phyloP scores from a whole-genome alignment of 768 basidiomycete species.

The Amanita muscaria region DNA sequence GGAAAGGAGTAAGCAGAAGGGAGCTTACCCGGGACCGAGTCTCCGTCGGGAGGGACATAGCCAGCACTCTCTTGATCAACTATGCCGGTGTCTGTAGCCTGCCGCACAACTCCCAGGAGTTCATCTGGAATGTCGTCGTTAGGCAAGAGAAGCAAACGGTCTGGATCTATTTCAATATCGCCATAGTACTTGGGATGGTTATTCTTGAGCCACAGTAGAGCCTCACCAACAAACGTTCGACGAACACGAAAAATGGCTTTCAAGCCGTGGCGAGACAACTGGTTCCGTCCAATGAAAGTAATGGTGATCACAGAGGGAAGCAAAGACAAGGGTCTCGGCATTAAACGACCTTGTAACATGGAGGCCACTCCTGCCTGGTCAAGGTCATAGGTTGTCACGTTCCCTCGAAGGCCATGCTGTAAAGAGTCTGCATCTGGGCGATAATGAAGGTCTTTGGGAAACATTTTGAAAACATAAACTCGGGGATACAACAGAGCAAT shows the following conservation, averaged over 20 bases:
- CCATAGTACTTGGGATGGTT: conserved; percentile 26
- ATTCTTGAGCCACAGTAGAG: conserved; percentile 27
- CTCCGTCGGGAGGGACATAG: conserved; percentile 17
- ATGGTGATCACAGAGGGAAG: no score
- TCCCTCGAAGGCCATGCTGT: background rate
- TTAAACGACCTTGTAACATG: no score
- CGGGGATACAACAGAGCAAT: conserved; percentile 23
- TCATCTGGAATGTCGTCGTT: conserved; percentile 26
- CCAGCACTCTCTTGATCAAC: conserved; percentile 15
- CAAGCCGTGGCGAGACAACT: no score
- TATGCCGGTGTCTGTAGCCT: conserved; percentile 11
- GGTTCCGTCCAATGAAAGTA: no score
- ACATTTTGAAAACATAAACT: conserved; percentile 28
- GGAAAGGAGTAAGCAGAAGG: no score
- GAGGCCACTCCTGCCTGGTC: no score
- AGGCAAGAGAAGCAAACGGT: conserved; percentile 18
- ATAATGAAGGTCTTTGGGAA: conserved; percentile 23
- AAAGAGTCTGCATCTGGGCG: conserved; percentile 24
- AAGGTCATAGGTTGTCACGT: no score
- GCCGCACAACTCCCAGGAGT: conserved; percentile 13
- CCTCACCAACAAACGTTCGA: conserved; percentile 17
- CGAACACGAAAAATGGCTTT: conserved; percentile 16
- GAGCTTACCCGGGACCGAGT: no score
- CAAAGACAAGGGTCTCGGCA: no score
- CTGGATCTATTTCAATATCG: conserved; percentile 18